Evolutionary conservation across 225 moss, liverwort and hornwort species (phyloP), one percentile per base, ranked within the genome.

Genomic region (Lunularia cruciata): DNA sequence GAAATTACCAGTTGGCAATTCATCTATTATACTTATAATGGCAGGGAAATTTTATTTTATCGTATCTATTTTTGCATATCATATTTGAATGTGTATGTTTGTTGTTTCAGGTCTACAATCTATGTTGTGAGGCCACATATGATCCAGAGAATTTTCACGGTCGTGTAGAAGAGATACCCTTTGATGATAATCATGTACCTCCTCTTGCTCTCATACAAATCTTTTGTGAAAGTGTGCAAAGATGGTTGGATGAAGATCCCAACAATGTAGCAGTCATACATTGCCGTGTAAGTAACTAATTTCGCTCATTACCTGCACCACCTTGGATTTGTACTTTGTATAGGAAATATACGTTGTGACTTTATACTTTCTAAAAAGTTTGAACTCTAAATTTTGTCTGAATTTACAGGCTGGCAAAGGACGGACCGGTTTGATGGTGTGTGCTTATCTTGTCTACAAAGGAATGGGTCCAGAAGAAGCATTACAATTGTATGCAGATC

Each of bases 101-200:
- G 13, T 36, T 36, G 1, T 60, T 65, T 20, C 74, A 86, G 86
- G 86, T 86, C 57, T 86, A 86, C 72, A 86, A 86, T 58, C 77
- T 86, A 34, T 86, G 86, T 52, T 72, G 68, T 64, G 86, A 86
- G 72, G 83, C 83, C 14, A 72, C 67, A 9, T 86, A 86, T 42
- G 80, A 83, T 62, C 72, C 82, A 7, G 75, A 70, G 34, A 60
- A 80, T 69, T 86, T 86, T 48, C 83, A 86, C 28, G 86, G 86
- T 28, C 63, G 86, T 42, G 79, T 86, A 56, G 86, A 86, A 66
- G 60, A 64, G 42, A 22, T 79, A 40, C 86, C 86, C 1, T 77
- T 86, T 62, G 86, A 86, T 69, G 86, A 86, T 57, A 86, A 86
- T 52, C 77, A 86, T 57, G 86, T 83, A n/a, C 86, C 86, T 42